phyloP scores from a whole-genome alignment of 805 yeast species.

The Scheffersomyces coipomensis region DNA sequence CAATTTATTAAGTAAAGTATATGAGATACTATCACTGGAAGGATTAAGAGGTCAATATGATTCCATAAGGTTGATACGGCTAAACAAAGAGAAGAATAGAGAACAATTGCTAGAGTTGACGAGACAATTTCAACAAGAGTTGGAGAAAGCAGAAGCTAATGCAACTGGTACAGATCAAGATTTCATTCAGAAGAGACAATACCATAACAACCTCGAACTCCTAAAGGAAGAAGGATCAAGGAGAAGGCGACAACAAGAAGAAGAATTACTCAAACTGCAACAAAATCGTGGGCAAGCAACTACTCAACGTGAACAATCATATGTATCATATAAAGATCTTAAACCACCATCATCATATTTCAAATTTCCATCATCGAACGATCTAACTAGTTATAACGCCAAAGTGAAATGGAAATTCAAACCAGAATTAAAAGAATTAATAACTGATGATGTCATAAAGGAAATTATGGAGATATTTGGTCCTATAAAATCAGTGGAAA shows the following conservation, averaged over 20 bases:
- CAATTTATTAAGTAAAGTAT: slow-evolving; percentile 25
- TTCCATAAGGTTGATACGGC: slow-evolving; percentile 16
- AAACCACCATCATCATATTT: slow-evolving; percentile 2
- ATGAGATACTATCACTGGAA: slow-evolving; percentile 29
- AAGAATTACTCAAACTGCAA: not conserved
- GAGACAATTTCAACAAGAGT: slow-evolving; percentile 25
- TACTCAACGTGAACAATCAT: not conserved
- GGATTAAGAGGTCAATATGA: slow-evolving; percentile 28
- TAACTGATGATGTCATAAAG: slow-evolving; percentile 29
- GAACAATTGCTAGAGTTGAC: slow-evolving; percentile 19
- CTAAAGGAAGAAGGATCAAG: slow-evolving; percentile 26
- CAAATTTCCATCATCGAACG: not conserved
- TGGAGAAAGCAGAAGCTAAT: slow-evolving; percentile 21
- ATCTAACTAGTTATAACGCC: slow-evolving; percentile 12
- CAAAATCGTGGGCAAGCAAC: not conserved
- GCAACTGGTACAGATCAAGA: slow-evolving; percentile 7
- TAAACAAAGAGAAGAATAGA: slow-evolving; percentile 8
- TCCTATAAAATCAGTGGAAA: slow-evolving; percentile 14
- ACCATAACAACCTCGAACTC: slow-evolving; percentile 10
- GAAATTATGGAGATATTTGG: slow-evolving; percentile 50
- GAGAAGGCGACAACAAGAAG: slow-evolving; percentile 23
- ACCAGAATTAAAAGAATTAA: slow-evolving; percentile 27
- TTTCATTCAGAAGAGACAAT: not conserved
- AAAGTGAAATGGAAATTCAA: slow-evolving; percentile 47
- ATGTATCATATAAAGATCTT: slow-evolving; percentile 7